Conservation (phyloP, 768 basidiomycete species). For the Suillus plorans region DNA sequence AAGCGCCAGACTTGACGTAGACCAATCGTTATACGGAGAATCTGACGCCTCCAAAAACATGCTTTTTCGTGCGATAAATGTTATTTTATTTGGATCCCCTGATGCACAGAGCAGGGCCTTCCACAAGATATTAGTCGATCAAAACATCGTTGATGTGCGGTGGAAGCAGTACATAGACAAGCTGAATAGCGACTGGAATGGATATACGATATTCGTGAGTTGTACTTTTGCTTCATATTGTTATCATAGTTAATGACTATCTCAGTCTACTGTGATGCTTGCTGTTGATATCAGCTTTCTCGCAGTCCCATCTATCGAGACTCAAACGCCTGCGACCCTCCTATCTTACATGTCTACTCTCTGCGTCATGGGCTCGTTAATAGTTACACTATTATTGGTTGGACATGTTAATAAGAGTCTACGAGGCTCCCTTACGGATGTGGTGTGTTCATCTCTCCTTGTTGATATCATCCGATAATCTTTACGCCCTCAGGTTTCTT, state of each 20-base stretch:
- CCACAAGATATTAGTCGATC: conserved; percentile 46
- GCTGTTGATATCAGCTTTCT: conserved; percentile 55
- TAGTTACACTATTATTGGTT: conserved; percentile 35
- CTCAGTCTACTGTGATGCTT: conserved; percentile 50
- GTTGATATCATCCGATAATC: neutral
- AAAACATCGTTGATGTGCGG: conserved; percentile 32
- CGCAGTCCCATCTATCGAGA: conserved; percentile 44
- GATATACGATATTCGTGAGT: conserved; percentile 48
- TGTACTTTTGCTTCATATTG: no score
- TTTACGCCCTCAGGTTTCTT: conserved; percentile 20
- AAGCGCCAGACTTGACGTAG: conserved; percentile 32
- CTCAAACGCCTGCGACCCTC: conserved; percentile 14
- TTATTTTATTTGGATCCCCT: conserved; percentile 45
- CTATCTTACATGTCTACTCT: conserved; percentile 38
- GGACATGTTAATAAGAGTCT: conserved; percentile 34
- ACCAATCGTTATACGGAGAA: conserved; percentile 23
- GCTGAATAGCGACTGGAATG: conserved; percentile 46
- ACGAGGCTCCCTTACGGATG: conserved; percentile 19
- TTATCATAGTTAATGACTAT: neutral
- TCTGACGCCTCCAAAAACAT: conserved; percentile 22
- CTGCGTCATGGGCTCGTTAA: conserved; percentile 33
- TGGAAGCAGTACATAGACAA: conserved; percentile 43
- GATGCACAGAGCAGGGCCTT: conserved; percentile 41
- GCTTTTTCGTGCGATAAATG: conserved; percentile 35
- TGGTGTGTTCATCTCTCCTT: conserved; percentile 23